A percentile compares a stretch with the other conserved stretches of the same genome.
Conservation (phyloP, 495 filamentous ascomycete species). For the Aspergillus funiculosus region DNA sequence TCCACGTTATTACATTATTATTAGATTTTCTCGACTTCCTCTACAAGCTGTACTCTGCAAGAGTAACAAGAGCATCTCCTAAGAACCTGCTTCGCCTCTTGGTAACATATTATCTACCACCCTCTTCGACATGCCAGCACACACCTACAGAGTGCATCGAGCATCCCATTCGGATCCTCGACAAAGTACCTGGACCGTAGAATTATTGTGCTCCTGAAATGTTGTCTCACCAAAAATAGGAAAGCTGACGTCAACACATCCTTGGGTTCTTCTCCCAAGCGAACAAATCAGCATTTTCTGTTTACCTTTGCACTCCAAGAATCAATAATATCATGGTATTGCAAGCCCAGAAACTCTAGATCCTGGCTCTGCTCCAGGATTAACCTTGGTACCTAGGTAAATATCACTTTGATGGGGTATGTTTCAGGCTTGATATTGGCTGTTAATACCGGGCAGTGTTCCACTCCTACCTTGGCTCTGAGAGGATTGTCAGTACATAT, state of each 20-base stretch:
- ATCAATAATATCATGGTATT: no score
- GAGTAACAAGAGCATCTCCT: no score
- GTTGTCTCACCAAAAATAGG: slow-evolving; percentile 13
- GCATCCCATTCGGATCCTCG: not conserved
- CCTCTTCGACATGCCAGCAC: not conserved
- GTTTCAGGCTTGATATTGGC: slow-evolving; percentile 1
- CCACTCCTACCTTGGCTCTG: no score
- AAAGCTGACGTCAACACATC: slow-evolving; percentile 10
- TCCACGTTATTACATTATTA: no score
- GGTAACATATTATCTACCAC: no score
- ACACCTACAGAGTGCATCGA: not conserved
- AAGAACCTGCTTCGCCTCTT: not conserved
- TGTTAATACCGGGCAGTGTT: no score
- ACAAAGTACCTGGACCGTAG: not conserved
- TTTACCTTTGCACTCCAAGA: not conserved
- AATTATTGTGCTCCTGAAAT: not conserved
- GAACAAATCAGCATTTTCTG: slow-evolving; percentile 1
- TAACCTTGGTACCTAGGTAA: not conserved
- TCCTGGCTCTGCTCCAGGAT: not conserved
- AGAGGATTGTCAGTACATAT: no score
- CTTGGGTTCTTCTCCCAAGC: not conserved
- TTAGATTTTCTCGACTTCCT: no score
- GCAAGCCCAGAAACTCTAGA: not conserved
- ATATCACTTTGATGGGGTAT: not conserved
- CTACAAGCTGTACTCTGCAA: no score